These are phyloP conservation scores for Parasitella parasitica DNA, from an alignment of 371 early-diverging fungal genomes.

Conservation along the genomic window DNA sequence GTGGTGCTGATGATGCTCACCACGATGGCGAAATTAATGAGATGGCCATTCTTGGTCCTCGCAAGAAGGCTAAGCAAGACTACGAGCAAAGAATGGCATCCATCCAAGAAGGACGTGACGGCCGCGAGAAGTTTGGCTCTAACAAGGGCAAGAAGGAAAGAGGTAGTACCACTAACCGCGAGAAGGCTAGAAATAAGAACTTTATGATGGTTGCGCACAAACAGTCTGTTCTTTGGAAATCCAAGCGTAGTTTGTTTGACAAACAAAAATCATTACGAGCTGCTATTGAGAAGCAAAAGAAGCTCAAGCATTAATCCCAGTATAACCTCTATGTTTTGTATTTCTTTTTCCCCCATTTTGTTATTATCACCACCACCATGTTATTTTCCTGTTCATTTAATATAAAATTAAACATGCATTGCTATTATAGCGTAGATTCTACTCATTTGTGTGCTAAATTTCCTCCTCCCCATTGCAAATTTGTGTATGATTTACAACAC, in stretches of 20 bases:
- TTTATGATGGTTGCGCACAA: slow-evolving; percentile 96
- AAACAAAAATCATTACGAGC: slow-evolving; percentile 76
- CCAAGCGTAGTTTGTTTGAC: slow-evolving; percentile 78
- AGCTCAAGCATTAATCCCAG: slow-evolving; percentile 49
- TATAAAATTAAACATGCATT: slow-evolving; percentile 10
- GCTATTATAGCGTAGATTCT: not conserved
- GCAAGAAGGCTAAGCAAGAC: slow-evolving; percentile 88
- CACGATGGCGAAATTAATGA: slow-evolving; percentile 66
- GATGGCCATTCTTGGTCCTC: slow-evolving; percentile 73
- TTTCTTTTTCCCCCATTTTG: not conserved
- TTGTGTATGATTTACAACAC: no score
- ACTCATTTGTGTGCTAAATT: not conserved
- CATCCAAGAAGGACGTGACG: slow-evolving; percentile 85
- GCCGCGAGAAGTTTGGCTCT: slow-evolving; percentile 88
- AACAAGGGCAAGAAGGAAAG: slow-evolving; percentile 82
- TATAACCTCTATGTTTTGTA: slow-evolving; percentile 7
- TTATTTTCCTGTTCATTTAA: not conserved
- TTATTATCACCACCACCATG: not conserved
- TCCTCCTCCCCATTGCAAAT: not conserved
- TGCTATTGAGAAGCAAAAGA: slow-evolving; percentile 69
- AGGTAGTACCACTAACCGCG: slow-evolving; percentile 83
- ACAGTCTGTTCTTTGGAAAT: slow-evolving; percentile 76
- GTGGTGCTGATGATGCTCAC: slow-evolving; percentile 35
- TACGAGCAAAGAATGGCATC: slow-evolving; percentile 90
- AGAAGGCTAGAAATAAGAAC: slow-evolving; percentile 92